These are phyloP conservation scores for Metroxylon sagu DNA, from an alignment of 176 grass and related monocot genomes.

Conservation along the genomic window DNA sequence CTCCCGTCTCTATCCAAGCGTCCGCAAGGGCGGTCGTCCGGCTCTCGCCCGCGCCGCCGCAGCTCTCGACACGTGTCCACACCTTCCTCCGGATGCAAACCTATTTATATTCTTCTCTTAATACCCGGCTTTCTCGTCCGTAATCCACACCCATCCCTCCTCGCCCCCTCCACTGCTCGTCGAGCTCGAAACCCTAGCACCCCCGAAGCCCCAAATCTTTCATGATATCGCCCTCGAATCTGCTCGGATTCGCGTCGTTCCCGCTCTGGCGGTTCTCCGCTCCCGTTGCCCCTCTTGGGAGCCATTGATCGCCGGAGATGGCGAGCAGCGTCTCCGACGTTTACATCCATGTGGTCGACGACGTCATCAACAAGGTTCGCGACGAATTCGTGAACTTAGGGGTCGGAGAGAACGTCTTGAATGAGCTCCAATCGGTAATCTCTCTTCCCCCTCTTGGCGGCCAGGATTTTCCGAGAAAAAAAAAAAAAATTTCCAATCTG, in stretches of 20 bases:
- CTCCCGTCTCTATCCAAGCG: no score
- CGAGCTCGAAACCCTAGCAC: neutral
- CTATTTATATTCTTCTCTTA: slow-evolving; percentile 90
- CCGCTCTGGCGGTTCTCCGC: neutral
- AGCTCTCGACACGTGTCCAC: no score
- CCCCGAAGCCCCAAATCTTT: no score
- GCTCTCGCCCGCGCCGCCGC: no score
- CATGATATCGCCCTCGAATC: no score
- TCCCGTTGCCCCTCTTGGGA: neutral
- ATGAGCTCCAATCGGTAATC: slow-evolving; percentile 81
- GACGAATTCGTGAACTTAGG: slow-evolving; percentile 80
- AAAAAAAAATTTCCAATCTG: neutral
- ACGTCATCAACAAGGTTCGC: slow-evolving; percentile 76
- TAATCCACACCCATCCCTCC: slow-evolving; percentile 8
- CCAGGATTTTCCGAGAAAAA: no score
- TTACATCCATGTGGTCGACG: slow-evolving; percentile 88
- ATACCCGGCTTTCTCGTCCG: slow-evolving; percentile 23
- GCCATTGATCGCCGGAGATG: slow-evolving; percentile 29
- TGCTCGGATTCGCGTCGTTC: no score
- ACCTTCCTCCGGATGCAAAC: slow-evolving; percentile 59
- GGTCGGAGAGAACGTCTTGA: slow-evolving; percentile 66
- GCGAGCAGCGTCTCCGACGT: slow-evolving; percentile 68
- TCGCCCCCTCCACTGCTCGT: neutral
- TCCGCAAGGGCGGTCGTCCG: no score
- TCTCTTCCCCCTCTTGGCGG: neutral